phyloP scores from a whole-genome alignment of 1,139 yeast genomes.

The Eremothecium sinecaudum region DNA sequence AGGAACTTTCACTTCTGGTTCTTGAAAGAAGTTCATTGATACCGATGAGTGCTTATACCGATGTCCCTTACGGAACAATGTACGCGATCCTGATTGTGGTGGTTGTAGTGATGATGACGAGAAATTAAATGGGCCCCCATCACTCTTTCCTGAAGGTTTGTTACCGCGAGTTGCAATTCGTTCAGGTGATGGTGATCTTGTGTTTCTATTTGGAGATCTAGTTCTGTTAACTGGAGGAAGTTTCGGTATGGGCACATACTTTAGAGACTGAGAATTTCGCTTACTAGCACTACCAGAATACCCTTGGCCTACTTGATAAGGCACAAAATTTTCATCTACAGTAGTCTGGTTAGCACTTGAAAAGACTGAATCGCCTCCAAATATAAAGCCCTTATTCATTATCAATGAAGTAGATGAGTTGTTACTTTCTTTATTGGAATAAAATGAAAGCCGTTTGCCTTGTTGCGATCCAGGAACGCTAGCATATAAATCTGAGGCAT shows the following conservation, averaged over 20 bases:
- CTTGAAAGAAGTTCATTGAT: conserved; percentile 90
- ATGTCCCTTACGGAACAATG: conserved; percentile 78
- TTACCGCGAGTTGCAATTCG: conserved; percentile 25
- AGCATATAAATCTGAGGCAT: background rate
- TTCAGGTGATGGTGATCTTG: conserved; percentile 35
- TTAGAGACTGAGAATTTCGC: conserved; percentile 18
- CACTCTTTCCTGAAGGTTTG: conserved; percentile 18
- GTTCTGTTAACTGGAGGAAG: conserved; percentile 33
- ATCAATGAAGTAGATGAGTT: conserved; percentile 30
- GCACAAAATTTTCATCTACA: conserved; percentile 1
- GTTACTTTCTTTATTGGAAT: conserved; percentile 23
- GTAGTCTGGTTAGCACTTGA: conserved; percentile 1
- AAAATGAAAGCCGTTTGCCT: conserved; percentile 15
- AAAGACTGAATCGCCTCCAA: conserved; percentile 18
- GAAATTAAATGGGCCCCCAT: conserved; percentile 43
- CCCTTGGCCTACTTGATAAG: conserved; percentile 2
- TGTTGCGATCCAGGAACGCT: conserved; percentile 2
- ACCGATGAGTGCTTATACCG: conserved; percentile 95
- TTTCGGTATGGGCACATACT: conserved; percentile 33
- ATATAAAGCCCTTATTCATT: conserved; percentile 26
- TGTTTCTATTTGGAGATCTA: conserved; percentile 33
- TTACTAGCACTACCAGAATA: conserved; percentile 12
- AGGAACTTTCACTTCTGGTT: conserved; percentile 69
- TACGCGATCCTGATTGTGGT: conserved; percentile 17
- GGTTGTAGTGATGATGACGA: conserved; percentile 36